Conservation (phyloP, 2,329 filamentous ascomycete species). For the Fusarium musae region DNA sequence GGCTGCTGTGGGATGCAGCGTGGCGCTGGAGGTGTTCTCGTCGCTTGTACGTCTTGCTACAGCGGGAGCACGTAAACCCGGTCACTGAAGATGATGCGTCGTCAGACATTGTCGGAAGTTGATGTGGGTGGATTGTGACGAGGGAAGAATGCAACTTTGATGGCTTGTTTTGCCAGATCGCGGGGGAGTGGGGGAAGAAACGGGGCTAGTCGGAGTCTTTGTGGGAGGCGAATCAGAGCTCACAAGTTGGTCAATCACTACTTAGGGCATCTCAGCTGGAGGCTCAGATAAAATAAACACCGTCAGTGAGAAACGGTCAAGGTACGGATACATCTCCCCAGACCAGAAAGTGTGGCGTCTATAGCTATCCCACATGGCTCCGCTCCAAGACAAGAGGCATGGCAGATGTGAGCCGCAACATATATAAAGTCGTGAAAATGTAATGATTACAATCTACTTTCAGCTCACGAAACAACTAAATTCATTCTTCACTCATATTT, state of each 20-base stretch:
- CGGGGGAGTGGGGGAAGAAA: constrained; percentile 2
- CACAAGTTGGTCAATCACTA: not conserved
- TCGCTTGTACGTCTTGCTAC: not conserved
- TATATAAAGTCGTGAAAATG: not conserved
- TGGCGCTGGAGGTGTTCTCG: constrained; percentile 4
- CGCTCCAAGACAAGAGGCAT: not conserved
- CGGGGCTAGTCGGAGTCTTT: not conserved
- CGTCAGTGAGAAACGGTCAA: fast-evolving
- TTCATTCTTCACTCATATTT: too few species aligned
- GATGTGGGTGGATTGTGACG: not conserved
- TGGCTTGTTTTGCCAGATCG: not conserved
- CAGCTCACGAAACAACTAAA: too few species aligned
- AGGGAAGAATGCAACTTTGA: not conserved
- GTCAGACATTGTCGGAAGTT: not conserved
- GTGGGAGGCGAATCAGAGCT: constrained; percentile 7
- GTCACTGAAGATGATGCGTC: not conserved
- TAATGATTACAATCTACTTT: fast-evolving
- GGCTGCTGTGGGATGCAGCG: not conserved
- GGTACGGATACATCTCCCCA: too few species aligned
- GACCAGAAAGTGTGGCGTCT: not conserved
- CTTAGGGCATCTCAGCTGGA: not conserved
- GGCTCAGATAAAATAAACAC: not conserved
- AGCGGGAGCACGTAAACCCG: not conserved
- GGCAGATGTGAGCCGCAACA: fast-evolving
- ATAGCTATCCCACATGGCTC: not conserved